Conservation (phyloP, 2,329 filamentous ascomycete genomes). For the Arthrinium puccinioides region DNA sequence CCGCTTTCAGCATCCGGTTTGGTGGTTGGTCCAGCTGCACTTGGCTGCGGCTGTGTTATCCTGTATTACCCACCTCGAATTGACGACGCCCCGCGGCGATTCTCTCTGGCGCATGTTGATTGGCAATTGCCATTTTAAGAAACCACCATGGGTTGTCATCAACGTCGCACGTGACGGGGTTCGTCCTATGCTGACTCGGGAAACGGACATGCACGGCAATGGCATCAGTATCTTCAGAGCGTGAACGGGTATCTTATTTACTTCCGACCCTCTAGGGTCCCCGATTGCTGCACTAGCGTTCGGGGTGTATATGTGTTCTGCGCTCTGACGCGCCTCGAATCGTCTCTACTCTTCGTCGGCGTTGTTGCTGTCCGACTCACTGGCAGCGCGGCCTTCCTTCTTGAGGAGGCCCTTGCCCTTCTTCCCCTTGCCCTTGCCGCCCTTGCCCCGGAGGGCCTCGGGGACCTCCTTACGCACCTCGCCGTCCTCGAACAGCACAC, state of each 20-base stretch:
- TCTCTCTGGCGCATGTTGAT: too few relatives aligned
- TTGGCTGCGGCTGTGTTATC: too few relatives aligned
- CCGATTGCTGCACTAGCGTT: not conserved
- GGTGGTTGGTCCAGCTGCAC: too few relatives aligned
- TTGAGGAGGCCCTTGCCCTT: slow-evolving; percentile 28
- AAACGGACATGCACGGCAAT: too few relatives aligned
- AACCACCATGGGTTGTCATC: too few relatives aligned
- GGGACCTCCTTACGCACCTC: slow-evolving; percentile 35
- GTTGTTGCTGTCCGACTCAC: slow-evolving; percentile 23
- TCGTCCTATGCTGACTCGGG: too few relatives aligned
- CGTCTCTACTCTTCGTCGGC: slow-evolving; percentile 12
- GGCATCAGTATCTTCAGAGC: too few relatives aligned
- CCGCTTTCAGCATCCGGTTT: too few relatives aligned
- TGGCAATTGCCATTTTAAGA: too few relatives aligned
- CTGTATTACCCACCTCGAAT: too few relatives aligned
- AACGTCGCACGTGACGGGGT: too few relatives aligned
- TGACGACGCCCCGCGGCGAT: too few relatives aligned
- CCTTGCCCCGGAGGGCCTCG: slow-evolving; percentile 31
- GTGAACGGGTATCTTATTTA: not conserved
- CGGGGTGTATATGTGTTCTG: not conserved
- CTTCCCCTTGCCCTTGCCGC: slow-evolving; percentile 31
- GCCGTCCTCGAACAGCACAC: slow-evolving; percentile 34
- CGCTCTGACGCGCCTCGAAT: not conserved
- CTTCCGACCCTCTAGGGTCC: not conserved
- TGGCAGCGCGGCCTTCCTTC: slow-evolving; percentile 19